Base-by-base conservation (phyloP, 2,329 filamentous ascomycete species). In the Venturia effusa region DNA sequence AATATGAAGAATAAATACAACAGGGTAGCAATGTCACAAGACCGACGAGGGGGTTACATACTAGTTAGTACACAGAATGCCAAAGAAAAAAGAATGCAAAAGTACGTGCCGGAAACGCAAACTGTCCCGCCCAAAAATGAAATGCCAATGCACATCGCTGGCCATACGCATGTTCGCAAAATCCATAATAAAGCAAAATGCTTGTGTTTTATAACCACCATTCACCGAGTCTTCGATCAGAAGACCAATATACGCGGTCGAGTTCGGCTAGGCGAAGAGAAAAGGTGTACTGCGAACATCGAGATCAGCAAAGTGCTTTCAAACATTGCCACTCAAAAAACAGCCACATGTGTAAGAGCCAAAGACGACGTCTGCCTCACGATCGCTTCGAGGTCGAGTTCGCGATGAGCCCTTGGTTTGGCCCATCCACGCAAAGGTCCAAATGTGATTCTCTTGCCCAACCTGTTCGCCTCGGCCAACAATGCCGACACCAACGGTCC, bases 401-500 rank as follows among this genome's bases (percentile, higher is more conserved):
- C 6, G 6, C 8, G 30, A 17, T 63, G 30, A 34, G 30, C 62
- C 19, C 43, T n/a, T 7, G 37, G 57, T 32, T 64, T 32, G 15
- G 24, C 41, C 62, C 62, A 64, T 1, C 62, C 62, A n/a, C 40
- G 54, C 34, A 60, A 7, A 13, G 62, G 55, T 8, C 88, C 88
- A 87, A 87, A 92, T 22, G 76, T 76, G n/a, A 91, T 79, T 48
- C 73, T 74, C 67, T 82, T 81, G 30, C 80, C 74, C 22, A 79
- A 77, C 8, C 78, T 73, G 11, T 74, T 76, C 1, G 80, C 79
- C 4, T 82, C 78, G 0, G 81, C 77, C 10, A 88, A 72, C 24
- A 92, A 75, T 2, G 79, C 83, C 11, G 76, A 74, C 78, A 92
- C 83, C 75, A 92, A 83, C 37, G 81, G 83, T 17, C 86, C 84